Percentiles rank a stretch among this genome's conserved stretches.
phyloP scores from a whole-genome alignment of 2,329 filamentous ascomycete species.

The Sclerotiophoma versabilis region DNA sequence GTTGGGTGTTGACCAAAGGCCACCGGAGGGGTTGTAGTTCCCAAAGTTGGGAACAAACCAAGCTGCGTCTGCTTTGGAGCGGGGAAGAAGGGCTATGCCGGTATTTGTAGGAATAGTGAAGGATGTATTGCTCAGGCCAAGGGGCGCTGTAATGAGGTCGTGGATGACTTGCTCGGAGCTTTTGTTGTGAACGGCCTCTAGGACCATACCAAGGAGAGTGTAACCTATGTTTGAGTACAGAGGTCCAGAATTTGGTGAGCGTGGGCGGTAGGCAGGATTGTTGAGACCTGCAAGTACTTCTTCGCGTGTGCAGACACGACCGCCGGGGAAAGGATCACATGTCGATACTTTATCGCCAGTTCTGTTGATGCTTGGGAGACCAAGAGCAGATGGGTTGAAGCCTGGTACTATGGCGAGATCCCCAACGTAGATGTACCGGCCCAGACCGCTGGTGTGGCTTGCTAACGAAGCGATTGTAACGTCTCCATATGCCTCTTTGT shows the following conservation, averaged over 20 bases:
- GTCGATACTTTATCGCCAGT: constrained; percentile 21
- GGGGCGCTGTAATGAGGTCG: constrained; percentile 30
- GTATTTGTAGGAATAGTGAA: constrained; percentile 23
- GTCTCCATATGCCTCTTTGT: constrained; percentile 22
- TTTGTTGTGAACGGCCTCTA: constrained; percentile 27
- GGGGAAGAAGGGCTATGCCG: constrained; percentile 26
- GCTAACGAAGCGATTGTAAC: constrained; percentile 31
- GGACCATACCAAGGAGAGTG: constrained; percentile 34
- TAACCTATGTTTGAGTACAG: constrained; percentile 36
- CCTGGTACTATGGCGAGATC: constrained; percentile 29
- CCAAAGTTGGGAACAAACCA: constrained; percentile 35
- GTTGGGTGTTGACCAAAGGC: constrained; percentile 37
- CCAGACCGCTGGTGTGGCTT: constrained; percentile 36
- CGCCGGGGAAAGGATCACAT: constrained; percentile 34
- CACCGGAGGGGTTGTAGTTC: constrained; percentile 36
- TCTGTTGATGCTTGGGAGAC: constrained; percentile 25
- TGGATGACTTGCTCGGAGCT: constrained; percentile 29
- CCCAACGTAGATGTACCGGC: constrained; percentile 31
- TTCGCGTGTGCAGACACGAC: constrained; percentile 22
- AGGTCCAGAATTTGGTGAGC: constrained; percentile 24
- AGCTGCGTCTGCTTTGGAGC: constrained; percentile 13
- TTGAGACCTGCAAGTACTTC: constrained; percentile 36
- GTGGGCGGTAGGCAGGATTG: constrained; percentile 23
- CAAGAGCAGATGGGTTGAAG: constrained; percentile 20
- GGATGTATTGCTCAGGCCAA: constrained; percentile 23